Base-by-base conservation (phyloP, 1,284 basidiomycete species). In the Ceratobasidium sp. region DNA sequence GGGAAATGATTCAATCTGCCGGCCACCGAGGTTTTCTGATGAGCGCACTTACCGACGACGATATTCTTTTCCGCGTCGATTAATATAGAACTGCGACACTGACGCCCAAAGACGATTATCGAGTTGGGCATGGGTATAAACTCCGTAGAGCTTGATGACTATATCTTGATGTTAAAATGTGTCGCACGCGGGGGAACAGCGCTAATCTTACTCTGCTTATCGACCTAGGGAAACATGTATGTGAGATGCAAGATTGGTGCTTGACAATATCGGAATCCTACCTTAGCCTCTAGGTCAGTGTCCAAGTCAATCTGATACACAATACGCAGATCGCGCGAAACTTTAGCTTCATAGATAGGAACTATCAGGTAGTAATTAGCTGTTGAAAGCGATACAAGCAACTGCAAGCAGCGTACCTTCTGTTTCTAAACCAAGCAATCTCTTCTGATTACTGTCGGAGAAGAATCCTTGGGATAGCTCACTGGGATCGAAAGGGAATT, bases 331-430 rank as follows among this genome's bases (percentile, higher is more conserved):
- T 78, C 77, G 7, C 75, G 55, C 4, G 49, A 55, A 18, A 73
- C 49, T 52, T 77, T 77, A 4, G 78, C 78, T 66, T 78, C 77
- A 71, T 73, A 78, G 58, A 78, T 76, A 8, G 75, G 73, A 38
- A 77, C 73, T n/a, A 18, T 6, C 23, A 49, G 16, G 18, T n/a
- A 49, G 16, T 26, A 9, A 18, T 23, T 26, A 11, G 35, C 11
- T n/a, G 6, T 21, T 30, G 50, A 35, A 30, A 18, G 7, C 50
- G 35, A n/a, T 38, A 52, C 16, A 4, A 23, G 47, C 18, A 6
- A 5, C 6, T 49, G 4, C 47, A 49, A 49, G 18, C 47, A 49
- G 23, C 47, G 47, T 49, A 49, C 47, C 47, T 23, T 73, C 63
- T 5, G 44, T 21, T 5, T 50, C 70, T 46, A 35, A 73, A 62